Percentiles rank a stretch among this genome's conserved stretches.
phyloP scores from a whole-genome alignment of 2,329 filamentous ascomycete species.

The Onygena corvina region DNA sequence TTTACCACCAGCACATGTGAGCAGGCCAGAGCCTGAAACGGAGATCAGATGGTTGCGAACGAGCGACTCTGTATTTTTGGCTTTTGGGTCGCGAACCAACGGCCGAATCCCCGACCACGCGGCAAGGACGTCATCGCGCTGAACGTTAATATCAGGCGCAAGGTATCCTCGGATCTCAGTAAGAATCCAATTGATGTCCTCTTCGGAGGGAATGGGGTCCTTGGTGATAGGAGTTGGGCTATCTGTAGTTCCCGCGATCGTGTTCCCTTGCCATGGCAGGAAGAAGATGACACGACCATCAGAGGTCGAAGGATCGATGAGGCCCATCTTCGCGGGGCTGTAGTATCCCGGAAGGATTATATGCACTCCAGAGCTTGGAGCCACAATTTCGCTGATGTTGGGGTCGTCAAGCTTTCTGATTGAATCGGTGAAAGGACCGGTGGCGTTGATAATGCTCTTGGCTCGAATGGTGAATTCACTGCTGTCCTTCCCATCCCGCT shows the following conservation, averaged over 20 bases:
- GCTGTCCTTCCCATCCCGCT: conserved; percentile 49
- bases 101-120: conserved; percentile 84
- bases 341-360: conserved; percentile 80
- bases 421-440: conserved; percentile 74
- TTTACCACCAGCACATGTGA: conserved; percentile 80
- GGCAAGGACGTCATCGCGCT: conserved; percentile 74
- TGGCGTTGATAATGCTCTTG: conserved; percentile 77
- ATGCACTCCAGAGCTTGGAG: conserved; percentile 74
- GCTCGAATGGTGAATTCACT: conserved; percentile 60
- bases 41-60: conserved; percentile 79
- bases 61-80: conserved; percentile 72
- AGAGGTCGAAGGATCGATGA: conserved; percentile 75
- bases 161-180: conserved; percentile 72
- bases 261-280: conserved; percentile 85
- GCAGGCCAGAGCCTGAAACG: conserved; percentile 62
- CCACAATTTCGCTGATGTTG: conserved; percentile 61
- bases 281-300: conserved; percentile 89
- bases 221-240: conserved; percentile 58
- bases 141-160: conserved; percentile 71
- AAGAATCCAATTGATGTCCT: conserved; percentile 80
- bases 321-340: conserved; percentile 72
- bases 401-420: conserved; percentile 77
- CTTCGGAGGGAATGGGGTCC: conserved; percentile 66
- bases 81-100: conserved; percentile 74
- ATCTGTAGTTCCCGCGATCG: conserved; percentile 80